Evolutionary conservation across 2,329 filamentous ascomycete genomes (phyloP).

Genomic region (Alternaria triticimaculans): DNA sequence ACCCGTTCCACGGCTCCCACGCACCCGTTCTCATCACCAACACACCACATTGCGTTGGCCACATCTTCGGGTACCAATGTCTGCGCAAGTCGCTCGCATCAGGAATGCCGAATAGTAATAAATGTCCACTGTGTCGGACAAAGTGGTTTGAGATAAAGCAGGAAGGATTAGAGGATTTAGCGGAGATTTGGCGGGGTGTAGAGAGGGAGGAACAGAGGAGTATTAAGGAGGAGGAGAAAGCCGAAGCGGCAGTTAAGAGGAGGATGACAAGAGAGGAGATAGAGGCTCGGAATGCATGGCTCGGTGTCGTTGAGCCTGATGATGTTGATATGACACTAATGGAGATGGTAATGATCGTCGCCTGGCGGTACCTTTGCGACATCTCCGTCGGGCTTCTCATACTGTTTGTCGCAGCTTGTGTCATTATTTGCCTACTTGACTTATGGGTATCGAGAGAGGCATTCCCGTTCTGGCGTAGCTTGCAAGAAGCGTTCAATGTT

Average conservation of each 20-base stretch:
- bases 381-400: not conserved
- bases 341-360: not conserved
- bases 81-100: not conserved
- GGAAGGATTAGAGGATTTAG: not conserved
- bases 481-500: not conserved
- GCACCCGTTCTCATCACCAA: not conserved
- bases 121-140: not conserved
- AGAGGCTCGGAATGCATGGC: not conserved
- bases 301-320: not conserved
- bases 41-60: not conserved
- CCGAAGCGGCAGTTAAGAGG: fast-evolving
- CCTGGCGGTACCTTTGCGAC: not conserved
- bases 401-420: fast-evolving
- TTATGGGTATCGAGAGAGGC: not conserved
- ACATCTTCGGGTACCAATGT: not conserved
- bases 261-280: not conserved
- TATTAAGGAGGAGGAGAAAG: not conserved
- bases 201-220: not conserved
- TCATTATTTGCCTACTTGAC: not conserved
- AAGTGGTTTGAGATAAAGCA: not conserved
- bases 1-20: not conserved
- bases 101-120: not conserved
- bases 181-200: not conserved
- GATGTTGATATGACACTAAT: not conserved
- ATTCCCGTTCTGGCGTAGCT: not conserved